Conservation (phyloP, 225 moss, liverwort and hornwort species). For the Asterella californica region DNA sequence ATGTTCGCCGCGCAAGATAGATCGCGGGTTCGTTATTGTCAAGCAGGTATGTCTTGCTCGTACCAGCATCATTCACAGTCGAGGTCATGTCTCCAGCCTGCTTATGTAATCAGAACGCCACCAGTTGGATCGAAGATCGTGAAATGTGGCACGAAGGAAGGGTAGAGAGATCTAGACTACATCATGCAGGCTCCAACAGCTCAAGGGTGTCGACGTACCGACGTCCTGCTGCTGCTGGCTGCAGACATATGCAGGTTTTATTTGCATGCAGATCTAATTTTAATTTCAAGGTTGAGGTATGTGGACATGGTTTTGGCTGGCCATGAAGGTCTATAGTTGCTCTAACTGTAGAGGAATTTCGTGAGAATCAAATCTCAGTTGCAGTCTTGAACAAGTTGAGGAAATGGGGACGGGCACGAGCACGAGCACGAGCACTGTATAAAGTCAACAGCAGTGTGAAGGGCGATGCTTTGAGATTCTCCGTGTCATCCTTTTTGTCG, state of each 20-base stretch:
- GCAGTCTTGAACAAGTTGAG: background rate
- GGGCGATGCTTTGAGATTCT: background rate
- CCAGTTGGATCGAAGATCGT: background rate
- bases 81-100: background rate
- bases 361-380: slow-evolving; percentile 1
- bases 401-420: background rate
- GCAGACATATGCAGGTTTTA: too few relatives aligned
- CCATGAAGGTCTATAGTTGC: background rate
- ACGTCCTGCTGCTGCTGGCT: background rate
- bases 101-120: background rate
- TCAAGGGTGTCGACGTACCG: background rate
- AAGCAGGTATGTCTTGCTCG: too few relatives aligned
- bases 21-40: too few relatives aligned
- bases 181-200: background rate
- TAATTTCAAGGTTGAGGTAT: background rate
- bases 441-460: background rate
- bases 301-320: background rate
- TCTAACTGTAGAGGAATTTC: background rate
- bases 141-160: background rate
- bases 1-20: too few relatives aligned
- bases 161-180: background rate
- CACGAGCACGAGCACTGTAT: background rate
- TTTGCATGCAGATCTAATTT: too few relatives aligned
- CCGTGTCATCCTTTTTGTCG: slow-evolving; percentile 1
- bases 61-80: too few relatives aligned